Evolutionary conservation across 2,329 filamentous ascomycete genomes (phyloP), one percentile per base, ranked within the genome.

Genomic region (Nemania sp.): DNA sequence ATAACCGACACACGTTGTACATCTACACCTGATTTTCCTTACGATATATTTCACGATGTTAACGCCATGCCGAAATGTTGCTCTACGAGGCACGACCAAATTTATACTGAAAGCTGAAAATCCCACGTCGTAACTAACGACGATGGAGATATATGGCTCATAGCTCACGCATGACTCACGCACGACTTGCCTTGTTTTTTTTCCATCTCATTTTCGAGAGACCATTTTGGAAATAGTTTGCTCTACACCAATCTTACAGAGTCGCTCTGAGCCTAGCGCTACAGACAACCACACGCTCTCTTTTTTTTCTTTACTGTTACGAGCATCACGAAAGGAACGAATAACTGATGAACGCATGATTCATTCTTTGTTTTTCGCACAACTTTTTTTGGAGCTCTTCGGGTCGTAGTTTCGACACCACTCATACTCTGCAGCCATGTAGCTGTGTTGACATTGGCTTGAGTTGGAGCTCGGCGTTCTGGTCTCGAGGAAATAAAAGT

Each of bases 391-490:
- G 47, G 52, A 51, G 21, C 20, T 67, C 62, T 68, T 67, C 67
- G 66, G 67, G 68, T 67, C 64, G 69, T 68, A 67, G 67, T 69
- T 67, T 72, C 69, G 69, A 73, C 62, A 67, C 64, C 59, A 60
- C 57, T 63, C 59, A 59, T 59, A 64, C 58, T 60, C 66, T 64
- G 64, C 60, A 62, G 51, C 57, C 65, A 66, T 67, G 60, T 65
- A 64, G 65, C 58, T 64, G 53, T 60, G 62, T 58, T 62, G 60
- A 61, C 61, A 60, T 64, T 60, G 63, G 69, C 66, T 67, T 62
- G 65, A 68, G 60, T 63, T 69, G 68, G 65, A 70, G 67, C 63
- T 66, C 39, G 69, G 68, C 67, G 67, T 72, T 70, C 55, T 65
- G 66, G 65, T 59, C 62, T 50, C 54, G 53, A 50, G 61, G 58